These are phyloP conservation scores for Eucalyptus decipiens DNA, from an alignment of 345 rosid genomes.

Conservation along the genomic window DNA sequence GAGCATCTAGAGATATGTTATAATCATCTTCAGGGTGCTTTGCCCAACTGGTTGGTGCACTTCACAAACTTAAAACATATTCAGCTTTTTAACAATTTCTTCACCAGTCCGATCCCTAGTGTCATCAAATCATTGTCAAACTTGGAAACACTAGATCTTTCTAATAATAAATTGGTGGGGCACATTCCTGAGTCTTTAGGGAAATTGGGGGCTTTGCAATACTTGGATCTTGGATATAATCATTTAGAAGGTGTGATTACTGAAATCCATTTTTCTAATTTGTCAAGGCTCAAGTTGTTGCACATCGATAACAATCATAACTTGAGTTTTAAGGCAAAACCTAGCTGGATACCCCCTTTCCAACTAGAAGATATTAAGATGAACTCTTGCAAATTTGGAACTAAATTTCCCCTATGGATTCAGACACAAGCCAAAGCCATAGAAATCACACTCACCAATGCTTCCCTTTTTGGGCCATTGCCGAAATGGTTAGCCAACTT, in stretches of 20 bases:
- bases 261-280: not conserved
- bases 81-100: not conserved
- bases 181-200: rapidly evolving
- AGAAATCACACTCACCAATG: too few relatives aligned
- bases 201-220: too few relatives aligned
- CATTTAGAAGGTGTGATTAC: not conserved
- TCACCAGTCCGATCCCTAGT: not conserved
- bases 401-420: too few relatives aligned
- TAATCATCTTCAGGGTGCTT: not conserved
- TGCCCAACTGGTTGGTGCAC: not conserved
- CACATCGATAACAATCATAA: not conserved
- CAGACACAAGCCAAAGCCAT: rapidly evolving
- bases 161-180: rapidly evolving
- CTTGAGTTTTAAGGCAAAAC: not conserved
- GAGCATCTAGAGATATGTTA: not conserved
- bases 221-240: too few relatives aligned
- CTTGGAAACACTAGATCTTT: not conserved
- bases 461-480: too few relatives aligned
- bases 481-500: too few relatives aligned
- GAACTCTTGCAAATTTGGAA: not conserved
- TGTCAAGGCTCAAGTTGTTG: not conserved
- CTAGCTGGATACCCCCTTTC: not conserved
- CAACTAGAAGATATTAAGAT: rapidly evolving
- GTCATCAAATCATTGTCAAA: not conserved
- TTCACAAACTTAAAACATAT: not conserved